Percentiles rank a stretch among this genome's conserved stretches.
Conservation (phyloP, 2,329 filamentous ascomycete genomes). For the Metarhizium rileyi region DNA sequence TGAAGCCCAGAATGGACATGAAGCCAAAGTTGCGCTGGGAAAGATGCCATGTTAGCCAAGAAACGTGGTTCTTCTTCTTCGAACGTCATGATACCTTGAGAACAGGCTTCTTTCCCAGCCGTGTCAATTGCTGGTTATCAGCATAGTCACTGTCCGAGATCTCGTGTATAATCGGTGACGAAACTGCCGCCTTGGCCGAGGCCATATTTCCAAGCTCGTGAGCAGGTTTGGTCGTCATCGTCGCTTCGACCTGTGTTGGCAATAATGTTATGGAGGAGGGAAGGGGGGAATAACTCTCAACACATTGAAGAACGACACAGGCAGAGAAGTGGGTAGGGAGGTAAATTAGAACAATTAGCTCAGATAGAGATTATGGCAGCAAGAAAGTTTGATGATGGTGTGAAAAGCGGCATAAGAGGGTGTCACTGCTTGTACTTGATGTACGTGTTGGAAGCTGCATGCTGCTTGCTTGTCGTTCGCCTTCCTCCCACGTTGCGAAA, state of each 20-base stretch:
- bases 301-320: not conserved
- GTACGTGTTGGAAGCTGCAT: too few species aligned
- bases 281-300: not conserved
- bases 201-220: not conserved
- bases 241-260: not conserved
- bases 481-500: too few species aligned
- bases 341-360: too few species aligned
- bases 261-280: not conserved
- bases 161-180: not conserved
- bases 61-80: not conserved
- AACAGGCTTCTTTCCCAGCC: constrained; percentile 20
- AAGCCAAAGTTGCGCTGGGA: constrained; percentile 37
- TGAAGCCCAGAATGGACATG: constrained; percentile 40
- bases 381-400: not conserved
- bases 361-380: not conserved
- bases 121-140: constrained; percentile 12
- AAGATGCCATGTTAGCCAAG: not conserved
- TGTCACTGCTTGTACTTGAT: not conserved
- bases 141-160: not conserved
- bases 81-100: constrained; percentile 14
- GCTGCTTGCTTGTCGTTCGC: too few species aligned
- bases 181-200: not conserved
- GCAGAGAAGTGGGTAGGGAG: too few species aligned
- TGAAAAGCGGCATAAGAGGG: not conserved
- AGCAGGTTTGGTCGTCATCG: not conserved